Percentiles rank a stretch among this genome's conserved stretches.
Conservation (phyloP, 306 rosid genomes). For the Lathyrus oleraceus region DNA sequence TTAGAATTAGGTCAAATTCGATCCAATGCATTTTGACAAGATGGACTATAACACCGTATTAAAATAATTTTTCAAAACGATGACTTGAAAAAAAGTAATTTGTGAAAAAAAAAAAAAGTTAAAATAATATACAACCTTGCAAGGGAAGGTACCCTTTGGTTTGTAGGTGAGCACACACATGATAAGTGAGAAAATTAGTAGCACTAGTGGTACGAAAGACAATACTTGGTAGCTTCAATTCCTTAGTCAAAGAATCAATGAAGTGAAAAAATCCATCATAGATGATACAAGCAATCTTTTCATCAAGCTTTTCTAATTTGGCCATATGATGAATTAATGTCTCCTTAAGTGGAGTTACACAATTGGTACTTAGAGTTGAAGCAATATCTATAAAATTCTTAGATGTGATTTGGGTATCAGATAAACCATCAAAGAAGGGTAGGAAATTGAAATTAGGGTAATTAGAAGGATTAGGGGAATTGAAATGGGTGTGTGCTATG, state of each 20-base stretch:
- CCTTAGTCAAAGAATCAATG: slow-evolving; percentile 32
- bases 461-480: slow-evolving; percentile 42
- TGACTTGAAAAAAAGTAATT: no score
- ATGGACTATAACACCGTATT: no score
- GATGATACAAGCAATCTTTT: slow-evolving; percentile 42
- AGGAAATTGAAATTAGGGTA: slow-evolving; percentile 40
- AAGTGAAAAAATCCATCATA: slow-evolving; percentile 43
- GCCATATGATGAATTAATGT: slow-evolving; percentile 19
- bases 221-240: slow-evolving; percentile 40
- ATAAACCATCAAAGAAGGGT: slow-evolving; percentile 43
- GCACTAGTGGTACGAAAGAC: slow-evolving; percentile 42
- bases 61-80: no score
- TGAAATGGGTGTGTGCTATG: slow-evolving; percentile 43
- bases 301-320: slow-evolving; percentile 26
- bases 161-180: slow-evolving; percentile 19
- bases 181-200: slow-evolving; percentile 38
- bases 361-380: slow-evolving; percentile 20
- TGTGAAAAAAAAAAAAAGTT: background rate
- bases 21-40: no score
- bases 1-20: no score
- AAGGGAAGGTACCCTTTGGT: slow-evolving; percentile 34
- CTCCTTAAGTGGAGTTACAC: slow-evolving; percentile 36
- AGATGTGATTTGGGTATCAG: slow-evolving; percentile 28
- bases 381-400: background rate
- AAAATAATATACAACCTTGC: slow-evolving; percentile 30